Evolutionary conservation across 768 basidiomycete species (phyloP).

Genomic region (Mycena crocata): DNA sequence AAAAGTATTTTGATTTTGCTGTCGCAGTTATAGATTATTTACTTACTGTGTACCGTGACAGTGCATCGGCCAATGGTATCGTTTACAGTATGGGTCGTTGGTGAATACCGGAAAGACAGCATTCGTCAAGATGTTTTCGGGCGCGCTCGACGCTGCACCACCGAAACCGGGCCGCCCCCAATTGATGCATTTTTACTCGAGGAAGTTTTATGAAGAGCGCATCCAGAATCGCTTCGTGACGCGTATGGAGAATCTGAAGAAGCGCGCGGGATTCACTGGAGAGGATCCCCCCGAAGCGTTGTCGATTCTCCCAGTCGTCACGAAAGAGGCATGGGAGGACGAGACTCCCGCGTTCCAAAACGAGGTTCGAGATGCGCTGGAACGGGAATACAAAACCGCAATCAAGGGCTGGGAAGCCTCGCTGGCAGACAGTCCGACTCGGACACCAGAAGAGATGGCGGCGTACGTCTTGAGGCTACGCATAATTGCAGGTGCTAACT

Average conservation of each 20-base stretch:
- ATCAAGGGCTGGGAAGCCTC: too few species aligned
- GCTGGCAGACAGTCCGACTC: too few species aligned
- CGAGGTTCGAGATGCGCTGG: too few species aligned
- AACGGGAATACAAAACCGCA: too few species aligned
- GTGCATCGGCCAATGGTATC: constrained; percentile 4
- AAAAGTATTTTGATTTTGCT: too few species aligned
- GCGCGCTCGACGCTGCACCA: neutral
- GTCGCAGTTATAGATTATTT: too few species aligned
- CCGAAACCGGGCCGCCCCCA: neutral
- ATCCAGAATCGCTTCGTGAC: neutral
- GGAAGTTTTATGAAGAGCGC: neutral
- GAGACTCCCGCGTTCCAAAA: too few species aligned
- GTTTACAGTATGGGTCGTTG: neutral
- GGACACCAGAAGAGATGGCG: too few species aligned
- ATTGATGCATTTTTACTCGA: neutral
- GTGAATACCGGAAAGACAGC: neutral
- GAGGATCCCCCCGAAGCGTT: neutral
- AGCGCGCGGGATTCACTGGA: neutral
- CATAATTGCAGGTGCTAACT: too few species aligned
- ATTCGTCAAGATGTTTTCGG: constrained; percentile 1
- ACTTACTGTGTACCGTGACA: neutral
- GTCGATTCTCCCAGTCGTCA: too few species aligned
- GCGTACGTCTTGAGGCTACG: too few species aligned
- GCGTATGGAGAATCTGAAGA: neutral
- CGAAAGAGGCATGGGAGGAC: too few species aligned